These are phyloP conservation scores for Sporisorium sorghi DNA, from an alignment of 1,284 basidiomycete species.

Conservation along the genomic window DNA sequence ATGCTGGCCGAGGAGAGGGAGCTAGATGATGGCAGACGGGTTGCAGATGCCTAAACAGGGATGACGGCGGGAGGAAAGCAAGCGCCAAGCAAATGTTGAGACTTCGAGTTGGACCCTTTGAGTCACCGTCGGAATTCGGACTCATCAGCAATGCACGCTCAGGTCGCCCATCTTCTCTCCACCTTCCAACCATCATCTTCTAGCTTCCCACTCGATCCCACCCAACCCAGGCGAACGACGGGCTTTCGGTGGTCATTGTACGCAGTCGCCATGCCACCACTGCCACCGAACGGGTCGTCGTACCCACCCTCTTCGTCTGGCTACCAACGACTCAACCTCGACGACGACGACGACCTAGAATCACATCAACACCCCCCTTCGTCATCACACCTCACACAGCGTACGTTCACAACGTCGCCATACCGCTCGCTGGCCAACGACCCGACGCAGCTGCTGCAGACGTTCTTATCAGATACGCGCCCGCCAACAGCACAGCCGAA, in stretches of 20 bases:
- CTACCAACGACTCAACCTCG: conserved; percentile 17
- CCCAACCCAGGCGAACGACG: no score
- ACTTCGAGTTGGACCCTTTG: conserved; percentile 14
- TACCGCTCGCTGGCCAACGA: conserved; percentile 27
- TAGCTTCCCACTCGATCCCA: no score
- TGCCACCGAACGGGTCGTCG: conserved; percentile 17
- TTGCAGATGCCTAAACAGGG: background rate
- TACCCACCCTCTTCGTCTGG: conserved; percentile 35
- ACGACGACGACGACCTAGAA: conserved; percentile 21
- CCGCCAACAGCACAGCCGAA: background rate
- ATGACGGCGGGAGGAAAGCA: background rate
- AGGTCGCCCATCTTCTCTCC: background rate
- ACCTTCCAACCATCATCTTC: no score
- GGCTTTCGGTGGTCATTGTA: no score
- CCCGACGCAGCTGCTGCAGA: conserved; percentile 17
- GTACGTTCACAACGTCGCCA: conserved; percentile 26
- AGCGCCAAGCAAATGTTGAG: no score
- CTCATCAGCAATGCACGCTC: conserved; percentile 11
- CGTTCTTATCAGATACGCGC: conserved; percentile 36
- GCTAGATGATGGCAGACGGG: background rate
- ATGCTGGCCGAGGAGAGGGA: background rate
- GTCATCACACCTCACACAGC: conserved; percentile 1
- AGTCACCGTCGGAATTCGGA: conserved; percentile 16
- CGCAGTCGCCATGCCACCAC: conserved; percentile 27
- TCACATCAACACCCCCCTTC: background rate